Base-by-base conservation (phyloP, 139 green algal species). In the Edaphochlamys debaryana region DNA sequence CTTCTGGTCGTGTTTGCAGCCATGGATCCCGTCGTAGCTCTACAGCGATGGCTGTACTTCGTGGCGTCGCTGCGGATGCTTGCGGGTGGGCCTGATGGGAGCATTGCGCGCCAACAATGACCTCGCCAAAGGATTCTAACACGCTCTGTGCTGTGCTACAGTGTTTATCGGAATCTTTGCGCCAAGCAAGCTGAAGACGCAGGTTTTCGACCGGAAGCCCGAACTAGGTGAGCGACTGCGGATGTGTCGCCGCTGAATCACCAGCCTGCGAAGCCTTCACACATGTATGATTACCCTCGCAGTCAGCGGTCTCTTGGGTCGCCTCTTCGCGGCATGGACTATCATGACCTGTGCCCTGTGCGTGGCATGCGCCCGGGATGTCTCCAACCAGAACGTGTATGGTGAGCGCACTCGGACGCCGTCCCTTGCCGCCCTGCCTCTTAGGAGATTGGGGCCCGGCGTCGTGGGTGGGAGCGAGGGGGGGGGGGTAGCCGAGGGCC, bases 291-390 rank as follows among this genome's bases (percentile, higher is more conserved):
- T 68, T 48, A 36, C 52, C 15, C 42, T 29, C 88, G 80, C 91
- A 97, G 95, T 98, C 5, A 96, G 83, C 2, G 88, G 93, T 4
- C 67, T 98, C 20, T 89, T 95, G 70, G 95, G 93, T 7, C 72
- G 95, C 3, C 95, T 96, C 0, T 98, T 98, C 81, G 94, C 93
- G 0, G 90, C 90, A 2, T 98, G 95, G 95, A 98, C 95, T 7
- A 32, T 93, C 23, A 90, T 94, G 37, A 95, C 95, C 0, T 97
- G 94, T 79, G 85, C 89, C 25, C 89, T 98, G 19, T 98, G 95
- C 88, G 56, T 98, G 4, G 91, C 95, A 19, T 97, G 94, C 63
- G 93, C 95, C 0, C 88, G 89, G 19, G 92, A 97, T 67, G 90
- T 93, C 15, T 90, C 86, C 20, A 93, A 94, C 67, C 38, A 77